A percentile compares a stretch with the other conserved stretches of the same genome.
These are phyloP conservation scores for Sugiyamaella pinicola DNA, from an alignment of 1,139 yeast species.

Conservation along the genomic window DNA sequence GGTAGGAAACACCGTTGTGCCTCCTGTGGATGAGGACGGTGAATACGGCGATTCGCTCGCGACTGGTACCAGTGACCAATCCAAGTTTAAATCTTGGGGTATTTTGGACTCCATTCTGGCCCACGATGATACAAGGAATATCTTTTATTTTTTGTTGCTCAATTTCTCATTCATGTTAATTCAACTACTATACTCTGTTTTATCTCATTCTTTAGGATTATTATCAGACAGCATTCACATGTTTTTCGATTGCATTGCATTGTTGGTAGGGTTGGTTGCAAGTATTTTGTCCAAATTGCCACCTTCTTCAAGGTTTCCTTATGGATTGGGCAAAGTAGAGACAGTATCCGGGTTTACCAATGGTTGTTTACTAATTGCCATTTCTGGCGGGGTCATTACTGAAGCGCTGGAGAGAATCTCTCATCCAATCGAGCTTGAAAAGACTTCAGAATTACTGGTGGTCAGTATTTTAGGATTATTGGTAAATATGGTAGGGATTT, in stretches of 20 bases:
- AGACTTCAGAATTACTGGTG: constrained; percentile 80
- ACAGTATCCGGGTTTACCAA: constrained; percentile 94
- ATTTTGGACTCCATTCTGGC: constrained; percentile 45
- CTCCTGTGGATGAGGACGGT: constrained; percentile 1
- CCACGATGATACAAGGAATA: constrained; percentile 80
- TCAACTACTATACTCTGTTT: constrained; percentile 85
- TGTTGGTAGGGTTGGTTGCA: constrained; percentile 87
- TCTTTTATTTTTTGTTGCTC: constrained; percentile 79
- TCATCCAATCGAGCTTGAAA: constrained; percentile 74
- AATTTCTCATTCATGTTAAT: constrained; percentile 94
- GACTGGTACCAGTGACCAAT: constrained; percentile 12
- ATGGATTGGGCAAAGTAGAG: constrained; percentile 83
- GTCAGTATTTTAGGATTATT: constrained; percentile 83
- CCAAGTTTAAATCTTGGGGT: constrained; percentile 30
- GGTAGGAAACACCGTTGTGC: constrained; percentile 3
- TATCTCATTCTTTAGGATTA: constrained; percentile 88
- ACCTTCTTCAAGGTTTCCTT: constrained; percentile 75
- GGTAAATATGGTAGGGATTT: constrained; percentile 88
- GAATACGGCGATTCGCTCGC: constrained; percentile 11
- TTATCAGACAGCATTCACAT: constrained; percentile 92
- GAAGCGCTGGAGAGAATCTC: constrained; percentile 83
- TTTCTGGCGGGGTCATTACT: constrained; percentile 81
- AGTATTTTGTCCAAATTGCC: constrained; percentile 63
- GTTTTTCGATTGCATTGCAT: constrained; percentile 92
- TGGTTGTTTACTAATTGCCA: constrained; percentile 84